Base-by-base conservation (phyloP, 169 alveolate genomes). In the Plasmodium relictum region DNA sequence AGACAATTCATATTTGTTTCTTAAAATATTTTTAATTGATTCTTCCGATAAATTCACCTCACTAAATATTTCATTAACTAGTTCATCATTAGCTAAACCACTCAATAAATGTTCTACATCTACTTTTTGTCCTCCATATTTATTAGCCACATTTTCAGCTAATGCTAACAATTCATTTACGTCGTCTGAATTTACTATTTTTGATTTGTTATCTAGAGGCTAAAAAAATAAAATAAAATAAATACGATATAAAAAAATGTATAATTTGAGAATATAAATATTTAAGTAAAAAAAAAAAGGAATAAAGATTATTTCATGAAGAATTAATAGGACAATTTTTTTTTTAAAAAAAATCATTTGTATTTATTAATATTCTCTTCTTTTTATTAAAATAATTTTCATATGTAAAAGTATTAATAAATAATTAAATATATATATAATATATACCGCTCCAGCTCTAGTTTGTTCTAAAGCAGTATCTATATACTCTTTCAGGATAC, bases 381-480 rank as follows among this genome's bases (percentile, higher is more conserved):
- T 3, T 31, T 31, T 31, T 2, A 31, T 31, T 31, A 31, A 31
- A 31, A 31, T 31, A 31, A 31, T 2, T 31, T 31, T 31, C 39
- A 31, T 31, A 31, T n/a, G n/a, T n/a, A n/a, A n/a, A n/a, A n/a
- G n/a, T n/a, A n/a, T n/a, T n/a, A n/a, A n/a, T n/a, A n/a, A n/a
- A 31, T 31, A 31, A 31, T 31, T n/a, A n/a, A 31, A 31, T 31
- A 31, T 2, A 31, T 31, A 31, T 31, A 3, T 50, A 18, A 54
- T n/a, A 24, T 54, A 5, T 78, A 78, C 90, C 74, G 90, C 83
- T 66, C 90, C 90, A 18, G 83, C 90, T 70, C 90, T 52, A 14
- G 90, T 80, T 58, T 80, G 90, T 26, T 80, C 90, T 62, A 80
- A 44, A 4, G 90, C 90, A 3, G 70, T 39, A 45, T 80, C 90